Evolutionary conservation across 192 early-diverging fungal species (phyloP).

Genomic region (Entrophospora sp.): DNA sequence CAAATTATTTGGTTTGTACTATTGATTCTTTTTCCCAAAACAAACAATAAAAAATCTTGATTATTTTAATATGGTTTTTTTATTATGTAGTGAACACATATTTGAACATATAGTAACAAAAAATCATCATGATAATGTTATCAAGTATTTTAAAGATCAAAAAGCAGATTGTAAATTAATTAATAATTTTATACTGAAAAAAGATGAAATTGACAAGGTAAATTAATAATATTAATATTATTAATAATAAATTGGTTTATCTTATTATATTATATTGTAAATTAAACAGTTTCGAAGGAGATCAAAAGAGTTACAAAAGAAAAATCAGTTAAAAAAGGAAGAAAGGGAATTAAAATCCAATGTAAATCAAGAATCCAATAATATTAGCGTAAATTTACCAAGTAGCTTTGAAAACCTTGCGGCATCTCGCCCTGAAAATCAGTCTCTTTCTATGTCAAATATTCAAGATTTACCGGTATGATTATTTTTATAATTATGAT

Average conservation of each 20-base stretch:
- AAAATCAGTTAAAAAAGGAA: background rate
- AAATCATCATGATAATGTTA: background rate
- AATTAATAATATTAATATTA: background rate
- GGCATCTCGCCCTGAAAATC: background rate
- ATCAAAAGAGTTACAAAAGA: background rate
- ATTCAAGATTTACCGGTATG: too few relatives aligned
- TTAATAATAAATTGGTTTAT: too few relatives aligned
- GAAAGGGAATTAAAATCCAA: background rate
- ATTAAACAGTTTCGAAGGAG: background rate
- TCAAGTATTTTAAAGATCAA: background rate
- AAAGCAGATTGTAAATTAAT: background rate
- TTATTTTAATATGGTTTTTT: background rate
- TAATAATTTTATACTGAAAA: background rate
- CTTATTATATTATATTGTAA: too few relatives aligned
- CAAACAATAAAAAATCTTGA: background rate
- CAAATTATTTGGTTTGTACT: background rate
- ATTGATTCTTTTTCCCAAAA: background rate
- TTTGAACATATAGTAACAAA: background rate
- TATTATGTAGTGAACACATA: background rate
- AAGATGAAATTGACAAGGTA: background rate
- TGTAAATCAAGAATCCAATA: background rate
- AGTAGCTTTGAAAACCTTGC: background rate
- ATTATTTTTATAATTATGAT: too few relatives aligned
- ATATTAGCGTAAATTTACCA: background rate
- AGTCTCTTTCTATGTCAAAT: too few relatives aligned